Evolutionary conservation across 2,329 filamentous ascomycete genomes (phyloP).

Genomic region (Colletotrichum sansevieriae): DNA sequence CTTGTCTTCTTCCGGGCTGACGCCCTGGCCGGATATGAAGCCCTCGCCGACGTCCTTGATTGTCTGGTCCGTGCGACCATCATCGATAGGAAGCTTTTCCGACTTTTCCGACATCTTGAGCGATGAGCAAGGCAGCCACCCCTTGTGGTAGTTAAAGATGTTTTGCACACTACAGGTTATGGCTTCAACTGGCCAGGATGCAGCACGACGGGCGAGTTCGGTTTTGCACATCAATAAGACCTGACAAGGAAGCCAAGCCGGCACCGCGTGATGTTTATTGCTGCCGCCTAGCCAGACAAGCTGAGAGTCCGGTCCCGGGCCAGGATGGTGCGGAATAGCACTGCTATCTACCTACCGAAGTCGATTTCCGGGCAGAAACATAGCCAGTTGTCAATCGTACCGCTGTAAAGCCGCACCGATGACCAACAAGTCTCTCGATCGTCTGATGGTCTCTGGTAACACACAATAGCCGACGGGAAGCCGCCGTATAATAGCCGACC

Average conservation of each 20-base stretch:
- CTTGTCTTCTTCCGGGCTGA: constrained; percentile 13
- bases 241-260: not conserved
- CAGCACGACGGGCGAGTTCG: too few species aligned
- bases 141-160: too few species aligned
- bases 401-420: too few species aligned
- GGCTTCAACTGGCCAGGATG: too few species aligned
- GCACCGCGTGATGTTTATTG: constrained; percentile 8
- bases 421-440: not conserved
- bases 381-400: not conserved
- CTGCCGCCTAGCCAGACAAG: not conserved
- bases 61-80: constrained; percentile 4
- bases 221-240: too few species aligned
- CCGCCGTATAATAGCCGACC: constrained; percentile 16
- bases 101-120: constrained; percentile 13
- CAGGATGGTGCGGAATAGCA: not conserved
- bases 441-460: not conserved
- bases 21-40: constrained; percentile 20
- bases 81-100: constrained; percentile 11
- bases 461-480: constrained; percentile 16
- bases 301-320: constrained; percentile 3
- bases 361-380: not conserved
- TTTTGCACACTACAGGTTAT: too few species aligned
- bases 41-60: constrained; percentile 12
- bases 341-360: not conserved
- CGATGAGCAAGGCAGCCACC: not conserved